Evolutionary conservation across 768 basidiomycete species (phyloP), one percentile per base, ranked within the genome.

Genomic region (Pleurotus salmoneostramineus): DNA sequence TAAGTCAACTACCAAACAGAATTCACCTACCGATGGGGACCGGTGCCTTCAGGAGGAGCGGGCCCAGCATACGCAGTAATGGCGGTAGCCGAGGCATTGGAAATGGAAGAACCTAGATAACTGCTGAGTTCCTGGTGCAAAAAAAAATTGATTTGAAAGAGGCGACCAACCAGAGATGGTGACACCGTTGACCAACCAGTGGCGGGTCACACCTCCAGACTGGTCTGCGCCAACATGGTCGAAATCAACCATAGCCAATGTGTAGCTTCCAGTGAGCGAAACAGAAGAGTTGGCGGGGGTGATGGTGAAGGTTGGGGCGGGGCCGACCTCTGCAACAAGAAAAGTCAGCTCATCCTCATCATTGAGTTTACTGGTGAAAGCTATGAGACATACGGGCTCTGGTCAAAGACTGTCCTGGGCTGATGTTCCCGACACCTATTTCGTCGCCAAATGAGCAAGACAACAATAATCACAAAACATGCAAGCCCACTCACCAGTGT

Each of bases 111-210:
- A 46, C 69, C 77, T 74, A 51, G 56, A 35, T 44, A 36, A 33
- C 37, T 14, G 45, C 12, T 44, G 14, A 12, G 43, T 14, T 5
- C 21, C 35, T 31, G 43, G 17, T 42, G 27, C 21, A 1, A 5
- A 48, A 5, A 35, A n/a, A 14, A 27, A 27, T 27, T 3, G 21
- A 21, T n/a, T n/a, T n/a, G n/a, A 14, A 34, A 35, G 6, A 57
- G 31, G 40, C 6, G 31, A 65, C 72, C 12, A 33, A 83, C 84
- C 72, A 21, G 67, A 63, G 42, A 88, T 58, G 3, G 74, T 76
- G 14, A 82, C 89, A 21, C 79, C 75, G 68, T 92, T 91, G 60
- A 85, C 82, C 49, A 93, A 82, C 91, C 90, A 93, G 74, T 93
- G 92, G 56, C 88, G 81, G 50, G 83, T 90, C 62, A 85, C 83